Base-by-base conservation (phyloP, 345 rosid genomes). In the Limnanthes douglasii region DNA sequence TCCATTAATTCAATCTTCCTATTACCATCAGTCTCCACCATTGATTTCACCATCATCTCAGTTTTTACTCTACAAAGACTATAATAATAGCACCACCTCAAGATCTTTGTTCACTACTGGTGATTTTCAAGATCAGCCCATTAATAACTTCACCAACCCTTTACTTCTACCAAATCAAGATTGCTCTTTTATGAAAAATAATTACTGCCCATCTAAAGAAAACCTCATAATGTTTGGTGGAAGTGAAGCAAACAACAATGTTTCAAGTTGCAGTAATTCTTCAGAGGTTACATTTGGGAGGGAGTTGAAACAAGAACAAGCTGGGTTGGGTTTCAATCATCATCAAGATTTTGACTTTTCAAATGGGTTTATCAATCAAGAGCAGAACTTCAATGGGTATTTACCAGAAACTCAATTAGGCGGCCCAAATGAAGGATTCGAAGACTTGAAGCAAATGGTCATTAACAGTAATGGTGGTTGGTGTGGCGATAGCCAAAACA, bases 391-490 rank as follows among this genome's bases (percentile, higher is more conserved):
- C 41, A 53, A 49, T 2, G 52, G 60, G 28, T 67, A 31, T 31
- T 31, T 43, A 21, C 9, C 62, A 31, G 73, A 60, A 47, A 56
- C 39, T 7, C 49, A 64, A 41, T 41, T 48, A 37, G 59, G 29
- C 11, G 34, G 45, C 45, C 34, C 44, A 43, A 15, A 21, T 40
- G 37, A 38, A 51, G 67, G 46, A 6, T 55, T 56, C 30, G 93
- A 69, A 52, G 78, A 75, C 47, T 73, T 75, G 51, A 79, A 73
- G 76, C 69, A 63, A 45, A 50, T 68, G 65, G 64, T 78, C 48
- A 69, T 50, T 56, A 27, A 26, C 17, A 41, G 55, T 60, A 41
- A 37, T 41, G 43, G 21, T 48, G 41, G 16, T 25, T 46, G 48
- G 47, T 39, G 53, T 37, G 43, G 54, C 29, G 27, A 15, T 34